phyloP scores from a whole-genome alignment of 768 basidiomycete genomes.

The Phylloporus rhodoxanthus region DNA sequence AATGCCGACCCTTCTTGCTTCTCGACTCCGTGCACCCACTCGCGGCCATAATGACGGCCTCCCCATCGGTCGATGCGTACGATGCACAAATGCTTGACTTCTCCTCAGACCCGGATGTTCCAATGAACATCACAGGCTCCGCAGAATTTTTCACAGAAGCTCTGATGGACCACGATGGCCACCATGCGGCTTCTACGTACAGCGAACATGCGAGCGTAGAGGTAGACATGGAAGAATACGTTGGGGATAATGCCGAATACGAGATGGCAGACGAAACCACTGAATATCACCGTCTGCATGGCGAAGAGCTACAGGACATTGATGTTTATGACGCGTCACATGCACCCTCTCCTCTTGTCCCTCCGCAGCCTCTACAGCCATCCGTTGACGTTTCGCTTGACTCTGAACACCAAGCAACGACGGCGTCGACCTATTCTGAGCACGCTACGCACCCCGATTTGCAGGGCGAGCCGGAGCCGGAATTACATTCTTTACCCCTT shows the following conservation, averaged over 20 bases:
- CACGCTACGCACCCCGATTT: slow-evolving; percentile 3
- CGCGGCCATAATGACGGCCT: slow-evolving; percentile 21
- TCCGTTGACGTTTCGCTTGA: slow-evolving; percentile 14
- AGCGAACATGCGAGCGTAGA: slow-evolving; percentile 44
- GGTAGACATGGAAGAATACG: slow-evolving; percentile 60
- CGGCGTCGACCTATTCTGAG: slow-evolving; percentile 3
- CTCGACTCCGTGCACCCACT: slow-evolving; percentile 11
- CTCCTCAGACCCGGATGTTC: slow-evolving; percentile 49
- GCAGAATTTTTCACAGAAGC: slow-evolving; percentile 49
- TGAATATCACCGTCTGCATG: slow-evolving; percentile 18
- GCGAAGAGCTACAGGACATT: slow-evolving; percentile 32
- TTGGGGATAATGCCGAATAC: slow-evolving; percentile 46
- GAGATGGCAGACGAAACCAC: slow-evolving; percentile 33
- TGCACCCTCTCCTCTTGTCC: slow-evolving; percentile 25
- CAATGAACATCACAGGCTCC: slow-evolving; percentile 45
- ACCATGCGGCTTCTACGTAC: slow-evolving; percentile 22
- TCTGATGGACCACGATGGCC: slow-evolving; percentile 55
- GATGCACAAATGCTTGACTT: slow-evolving; percentile 66
- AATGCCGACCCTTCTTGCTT: slow-evolving; percentile 14
- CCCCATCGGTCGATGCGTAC: slow-evolving; percentile 41
- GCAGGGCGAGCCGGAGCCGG: slow-evolving; percentile 8
- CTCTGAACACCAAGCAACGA: slow-evolving; percentile 9
- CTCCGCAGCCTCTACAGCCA: slow-evolving; percentile 11
- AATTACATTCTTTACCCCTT: slow-evolving; percentile 6
- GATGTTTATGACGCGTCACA: slow-evolving; percentile 39